Conservation (phyloP, 2,329 filamentous ascomycete genomes). For the Salinomyces thailandicus region DNA sequence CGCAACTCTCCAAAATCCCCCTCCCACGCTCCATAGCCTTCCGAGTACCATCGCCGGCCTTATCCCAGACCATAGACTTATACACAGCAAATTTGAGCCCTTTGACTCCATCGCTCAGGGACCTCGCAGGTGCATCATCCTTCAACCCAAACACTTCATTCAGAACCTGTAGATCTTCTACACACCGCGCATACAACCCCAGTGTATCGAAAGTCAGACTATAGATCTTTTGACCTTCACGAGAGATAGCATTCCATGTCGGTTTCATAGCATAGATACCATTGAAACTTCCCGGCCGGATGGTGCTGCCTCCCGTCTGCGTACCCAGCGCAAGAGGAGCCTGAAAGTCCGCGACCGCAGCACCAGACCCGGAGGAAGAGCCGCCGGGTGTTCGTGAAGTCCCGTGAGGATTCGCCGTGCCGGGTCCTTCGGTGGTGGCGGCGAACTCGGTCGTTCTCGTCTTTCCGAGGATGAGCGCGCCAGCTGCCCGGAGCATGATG, state of each 20-base stretch:
- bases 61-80: conserved; percentile 44
- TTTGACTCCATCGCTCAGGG: conserved; percentile 27
- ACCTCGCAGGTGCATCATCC: conserved; percentile 35
- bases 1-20: conserved; percentile 31
- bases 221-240: conserved; percentile 52
- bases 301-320: conserved; percentile 54
- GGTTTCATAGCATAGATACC: conserved; percentile 57
- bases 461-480: conserved; percentile 50
- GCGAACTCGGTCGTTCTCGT: conserved; percentile 57
- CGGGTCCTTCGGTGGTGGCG: conserved; percentile 41
- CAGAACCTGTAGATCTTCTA: conserved; percentile 49
- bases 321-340: conserved; percentile 52
- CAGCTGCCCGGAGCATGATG: conserved; percentile 42
- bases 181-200: conserved; percentile 48
- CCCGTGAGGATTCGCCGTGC: conserved; percentile 49
- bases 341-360: conserved; percentile 56
- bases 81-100: conserved; percentile 46
- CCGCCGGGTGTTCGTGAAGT: conserved; percentile 50
- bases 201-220: conserved; percentile 52
- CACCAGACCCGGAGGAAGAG: conserved; percentile 56
- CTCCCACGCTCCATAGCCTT: conserved; percentile 28
- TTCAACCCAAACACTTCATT: conserved; percentile 43
- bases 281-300: conserved; percentile 55
- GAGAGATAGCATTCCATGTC: conserved; percentile 52
- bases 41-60: conserved; percentile 27